phyloP scores from a whole-genome alignment of 2,329 filamentous ascomycete genomes.

The Septoria linicola region DNA sequence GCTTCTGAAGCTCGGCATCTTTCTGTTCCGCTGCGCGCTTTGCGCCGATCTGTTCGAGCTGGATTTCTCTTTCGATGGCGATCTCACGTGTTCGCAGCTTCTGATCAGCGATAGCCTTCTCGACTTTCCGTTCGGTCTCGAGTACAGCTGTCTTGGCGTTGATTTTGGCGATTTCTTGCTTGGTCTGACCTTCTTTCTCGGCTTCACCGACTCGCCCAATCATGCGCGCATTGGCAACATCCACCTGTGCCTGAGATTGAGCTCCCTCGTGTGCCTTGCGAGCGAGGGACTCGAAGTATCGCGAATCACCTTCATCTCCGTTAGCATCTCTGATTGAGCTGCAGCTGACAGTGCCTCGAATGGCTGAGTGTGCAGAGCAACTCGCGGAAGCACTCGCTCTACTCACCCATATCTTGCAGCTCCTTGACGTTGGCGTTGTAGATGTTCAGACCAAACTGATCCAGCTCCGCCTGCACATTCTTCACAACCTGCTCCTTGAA shows the following conservation, averaged over 20 bases:
- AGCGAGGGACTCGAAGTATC: constrained; percentile 78
- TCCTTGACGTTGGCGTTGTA: constrained; percentile 82
- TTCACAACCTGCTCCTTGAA: constrained; percentile 52
- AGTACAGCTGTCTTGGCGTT: constrained; percentile 80
- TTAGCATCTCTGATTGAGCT: too few species aligned
- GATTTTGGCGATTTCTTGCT: constrained; percentile 85
- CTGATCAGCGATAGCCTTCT: constrained; percentile 74
- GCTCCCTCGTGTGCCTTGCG: constrained; percentile 84
- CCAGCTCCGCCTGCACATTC: constrained; percentile 73
- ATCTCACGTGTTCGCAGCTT: constrained; percentile 72
- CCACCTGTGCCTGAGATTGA: constrained; percentile 71
- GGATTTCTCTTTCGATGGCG: constrained; percentile 69
- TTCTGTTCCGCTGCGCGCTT: constrained; percentile 69
- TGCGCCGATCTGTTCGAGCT: constrained; percentile 73
- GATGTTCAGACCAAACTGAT: constrained; percentile 69
- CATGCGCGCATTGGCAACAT: constrained; percentile 58
- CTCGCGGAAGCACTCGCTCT: too few species aligned
- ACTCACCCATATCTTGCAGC: constrained; percentile 65
- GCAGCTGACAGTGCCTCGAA: too few species aligned
- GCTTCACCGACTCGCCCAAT: constrained; percentile 74
- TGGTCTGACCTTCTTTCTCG: constrained; percentile 73
- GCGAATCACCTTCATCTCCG: constrained; percentile 58
- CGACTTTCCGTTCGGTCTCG: constrained; percentile 79
- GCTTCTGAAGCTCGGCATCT: constrained; percentile 76
- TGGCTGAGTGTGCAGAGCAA: too few species aligned